A percentile compares a stretch with the other conserved stretches of the same genome.
These are phyloP conservation scores for Allomyces macrogynus DNA, from an alignment of 192 early-diverging fungal species.

Conservation along the genomic window DNA sequence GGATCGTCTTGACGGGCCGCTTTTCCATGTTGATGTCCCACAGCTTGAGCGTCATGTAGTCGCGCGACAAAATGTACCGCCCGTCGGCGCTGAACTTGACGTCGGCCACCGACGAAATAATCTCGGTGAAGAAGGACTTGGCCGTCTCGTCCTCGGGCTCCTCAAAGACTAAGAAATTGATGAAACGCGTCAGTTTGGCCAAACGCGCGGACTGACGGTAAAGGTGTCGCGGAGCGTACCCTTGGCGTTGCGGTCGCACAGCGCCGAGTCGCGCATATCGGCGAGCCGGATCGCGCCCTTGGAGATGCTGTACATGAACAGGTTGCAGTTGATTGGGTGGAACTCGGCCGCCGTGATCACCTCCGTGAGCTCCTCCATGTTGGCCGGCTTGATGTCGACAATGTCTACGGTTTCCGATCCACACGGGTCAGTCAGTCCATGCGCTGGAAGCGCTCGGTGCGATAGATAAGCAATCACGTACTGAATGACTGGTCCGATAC, in stretches of 20 bases:
- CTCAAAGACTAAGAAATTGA: constrained; percentile 57
- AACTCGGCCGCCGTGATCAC: constrained; percentile 98
- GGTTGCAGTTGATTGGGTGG: constrained; percentile 84
- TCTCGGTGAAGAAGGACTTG: constrained; percentile 99
- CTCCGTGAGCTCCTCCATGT: constrained; percentile 98
- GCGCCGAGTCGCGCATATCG: constrained; percentile 85
- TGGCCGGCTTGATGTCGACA: constrained; percentile 99
- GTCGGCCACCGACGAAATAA: constrained; percentile 95
- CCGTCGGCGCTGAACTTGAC: constrained; percentile 92
- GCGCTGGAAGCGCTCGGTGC: no score
- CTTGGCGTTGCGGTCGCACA: constrained; percentile 89
- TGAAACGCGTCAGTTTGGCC: background rate
- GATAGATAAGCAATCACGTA: background rate
- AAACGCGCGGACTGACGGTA: background rate
- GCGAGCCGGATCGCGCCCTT: constrained; percentile 94
- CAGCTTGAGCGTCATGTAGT: constrained; percentile 91
- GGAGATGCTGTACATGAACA: constrained; percentile 96
- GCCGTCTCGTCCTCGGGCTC: constrained; percentile 80
- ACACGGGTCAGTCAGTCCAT: no score
- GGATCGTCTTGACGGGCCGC: constrained; percentile 81
- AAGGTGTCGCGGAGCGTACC: constrained; percentile 24
- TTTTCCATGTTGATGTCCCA: constrained; percentile 99
- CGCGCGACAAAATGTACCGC: constrained; percentile 86
- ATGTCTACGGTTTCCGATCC: constrained; percentile 40
- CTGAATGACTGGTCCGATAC: constrained; percentile 95